These are phyloP conservation scores for Citrus mangshanensis DNA, from an alignment of 345 rosid genomes.

Conservation along the genomic window DNA sequence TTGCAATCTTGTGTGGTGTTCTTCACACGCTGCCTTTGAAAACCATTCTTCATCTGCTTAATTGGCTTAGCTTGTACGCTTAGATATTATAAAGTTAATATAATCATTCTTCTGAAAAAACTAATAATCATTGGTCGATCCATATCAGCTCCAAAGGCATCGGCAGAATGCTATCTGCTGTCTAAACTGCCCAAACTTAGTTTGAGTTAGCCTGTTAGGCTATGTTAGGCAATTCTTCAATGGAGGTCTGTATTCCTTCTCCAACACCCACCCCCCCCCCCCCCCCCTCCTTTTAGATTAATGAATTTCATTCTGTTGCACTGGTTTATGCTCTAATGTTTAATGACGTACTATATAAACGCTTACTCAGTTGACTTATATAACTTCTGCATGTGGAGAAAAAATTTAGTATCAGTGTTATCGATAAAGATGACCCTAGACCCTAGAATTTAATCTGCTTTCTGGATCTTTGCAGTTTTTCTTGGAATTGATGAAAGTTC, in stretches of 20 bases:
- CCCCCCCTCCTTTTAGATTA: not conserved
- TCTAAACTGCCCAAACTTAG: not conserved
- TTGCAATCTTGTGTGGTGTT: not conserved
- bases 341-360: not conserved
- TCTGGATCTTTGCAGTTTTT: constrained; percentile 62
- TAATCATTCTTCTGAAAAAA: not conserved
- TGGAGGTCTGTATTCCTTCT: not conserved
- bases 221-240: not conserved
- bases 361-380: not conserved
- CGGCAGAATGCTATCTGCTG: not conserved
- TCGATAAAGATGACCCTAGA: constrained; percentile 8
- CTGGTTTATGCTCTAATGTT: not conserved
- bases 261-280: too few relatives aligned
- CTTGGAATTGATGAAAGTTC: constrained; percentile 85
- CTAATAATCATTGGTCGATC: not conserved
- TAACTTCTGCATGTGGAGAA: not conserved
- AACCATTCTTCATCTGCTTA: not conserved
- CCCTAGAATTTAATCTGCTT: constrained; percentile 14
- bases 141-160: not conserved
- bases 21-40: not conserved
- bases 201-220: not conserved
- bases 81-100: not conserved
- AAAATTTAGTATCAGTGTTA: not conserved
- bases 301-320: not conserved
- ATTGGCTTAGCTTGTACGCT: not conserved